phyloP scores from a whole-genome alignment of 2,329 filamentous ascomycete genomes.

The Herpotrichia juniperi region DNA sequence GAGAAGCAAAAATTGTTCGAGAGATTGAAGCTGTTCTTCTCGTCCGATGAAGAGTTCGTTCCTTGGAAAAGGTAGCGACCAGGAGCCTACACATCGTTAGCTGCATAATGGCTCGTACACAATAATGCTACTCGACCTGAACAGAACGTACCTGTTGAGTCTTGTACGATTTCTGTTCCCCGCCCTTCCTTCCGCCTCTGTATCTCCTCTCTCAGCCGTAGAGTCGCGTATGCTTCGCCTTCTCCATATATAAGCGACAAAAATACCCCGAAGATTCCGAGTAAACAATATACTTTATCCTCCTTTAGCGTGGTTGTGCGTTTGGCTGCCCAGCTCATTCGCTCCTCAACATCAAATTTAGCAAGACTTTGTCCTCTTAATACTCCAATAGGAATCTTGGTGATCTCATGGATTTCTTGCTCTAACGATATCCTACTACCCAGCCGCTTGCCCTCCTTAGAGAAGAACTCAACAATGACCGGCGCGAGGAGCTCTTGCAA shows the following conservation, averaged over 20 bases:
- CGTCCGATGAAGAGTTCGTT: conserved; percentile 36
- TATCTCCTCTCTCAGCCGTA: conserved; percentile 16
- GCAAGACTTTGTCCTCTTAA: conserved; percentile 10
- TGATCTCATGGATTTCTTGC: conserved; percentile 15
- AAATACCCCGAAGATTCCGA: conserved; percentile 28
- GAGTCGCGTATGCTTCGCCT: conserved; percentile 21
- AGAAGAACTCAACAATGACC: conserved; percentile 22
- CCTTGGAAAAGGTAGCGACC: conserved; percentile 27
- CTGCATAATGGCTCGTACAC: not conserved
- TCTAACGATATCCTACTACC: conserved; percentile 17
- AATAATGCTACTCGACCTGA: not conserved
- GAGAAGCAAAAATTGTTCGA: conserved; percentile 28
- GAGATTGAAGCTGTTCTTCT: conserved; percentile 24
- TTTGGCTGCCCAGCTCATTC: conserved; percentile 29
- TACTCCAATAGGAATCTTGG: conserved; percentile 13
- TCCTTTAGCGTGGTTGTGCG: conserved; percentile 28
- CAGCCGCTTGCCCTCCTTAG: conserved; percentile 12
- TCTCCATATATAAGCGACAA: conserved; percentile 23
- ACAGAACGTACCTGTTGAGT: not conserved
- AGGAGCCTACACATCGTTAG: conserved; percentile 2
- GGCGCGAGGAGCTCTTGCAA: conserved; percentile 21
- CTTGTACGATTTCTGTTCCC: not conserved
- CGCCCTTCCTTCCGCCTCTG: not conserved
- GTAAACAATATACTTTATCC: conserved; percentile 29
- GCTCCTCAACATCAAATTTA: conserved; percentile 20